Percentiles rank a stretch among this genome's conserved stretches.
Evolutionary conservation across 208 protist genomes (phyloP).

Genomic region (Trypanosoma boissoni): DNA sequence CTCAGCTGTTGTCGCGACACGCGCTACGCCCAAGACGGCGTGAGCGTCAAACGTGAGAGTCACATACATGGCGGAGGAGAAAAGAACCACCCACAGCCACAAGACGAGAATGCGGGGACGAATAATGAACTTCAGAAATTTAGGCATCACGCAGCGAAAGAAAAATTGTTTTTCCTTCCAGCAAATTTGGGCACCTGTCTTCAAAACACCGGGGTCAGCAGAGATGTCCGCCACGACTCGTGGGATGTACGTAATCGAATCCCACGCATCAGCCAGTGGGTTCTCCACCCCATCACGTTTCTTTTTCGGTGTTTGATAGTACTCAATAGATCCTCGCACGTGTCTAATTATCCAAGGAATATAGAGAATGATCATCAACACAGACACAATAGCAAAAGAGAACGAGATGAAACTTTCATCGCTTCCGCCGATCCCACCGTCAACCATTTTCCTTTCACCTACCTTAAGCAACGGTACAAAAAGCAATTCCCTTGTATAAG

Average conservation of each 20-base stretch:
- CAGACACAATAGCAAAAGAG: slow-evolving; percentile 81
- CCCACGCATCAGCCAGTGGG: slow-evolving; percentile 57
- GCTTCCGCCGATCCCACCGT: slow-evolving; percentile 69
- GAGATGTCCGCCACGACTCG: slow-evolving; percentile 32
- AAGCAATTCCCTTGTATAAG: no score
- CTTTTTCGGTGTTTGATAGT: slow-evolving; percentile 59
- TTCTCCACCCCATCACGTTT: slow-evolving; percentile 37
- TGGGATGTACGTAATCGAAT: slow-evolving; percentile 68
- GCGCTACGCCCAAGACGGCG: slow-evolving; percentile 64
- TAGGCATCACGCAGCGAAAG: slow-evolving; percentile 74
- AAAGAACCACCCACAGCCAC: slow-evolving; percentile 74
- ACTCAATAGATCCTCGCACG: slow-evolving; percentile 47
- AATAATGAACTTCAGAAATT: slow-evolving; percentile 84
- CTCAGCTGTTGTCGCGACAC: slow-evolving; percentile 57
- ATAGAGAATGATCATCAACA: slow-evolving; percentile 82
- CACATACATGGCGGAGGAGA: slow-evolving; percentile 88
- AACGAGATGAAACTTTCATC: slow-evolving; percentile 90
- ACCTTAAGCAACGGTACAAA: no score
- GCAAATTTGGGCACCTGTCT: slow-evolving; percentile 67
- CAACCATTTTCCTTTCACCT: slow-evolving; percentile 26
- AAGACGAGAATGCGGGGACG: slow-evolving; percentile 80
- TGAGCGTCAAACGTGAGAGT: slow-evolving; percentile 87
- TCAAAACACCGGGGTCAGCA: slow-evolving; percentile 48
- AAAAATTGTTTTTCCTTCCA: slow-evolving; percentile 75
- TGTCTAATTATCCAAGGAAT: slow-evolving; percentile 82